Percentiles rank a stretch among this genome's conserved stretches.
Evolutionary conservation across 2,329 filamentous ascomycete species (phyloP).

Genomic region (Aschersonia sp.): DNA sequence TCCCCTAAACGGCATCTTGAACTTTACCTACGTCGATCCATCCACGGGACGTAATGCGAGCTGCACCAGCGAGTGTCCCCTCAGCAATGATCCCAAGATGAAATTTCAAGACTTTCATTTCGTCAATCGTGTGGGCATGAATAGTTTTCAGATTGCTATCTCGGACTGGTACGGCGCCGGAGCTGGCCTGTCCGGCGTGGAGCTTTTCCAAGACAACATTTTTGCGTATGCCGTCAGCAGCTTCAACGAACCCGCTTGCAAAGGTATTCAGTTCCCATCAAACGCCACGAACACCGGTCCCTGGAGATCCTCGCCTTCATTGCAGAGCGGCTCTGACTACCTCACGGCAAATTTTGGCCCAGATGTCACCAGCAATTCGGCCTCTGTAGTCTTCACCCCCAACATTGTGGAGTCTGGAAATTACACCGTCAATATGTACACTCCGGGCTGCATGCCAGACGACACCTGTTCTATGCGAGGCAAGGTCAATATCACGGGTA

Average conservation of each 20-base stretch:
- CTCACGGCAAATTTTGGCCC: conserved; percentile 51
- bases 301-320: conserved; percentile 57
- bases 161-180: conserved; percentile 76
- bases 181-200: conserved; percentile 71
- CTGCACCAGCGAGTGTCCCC: conserved; percentile 75
- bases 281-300: conserved; percentile 55
- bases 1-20: conserved; percentile 86
- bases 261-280: conserved; percentile 44
- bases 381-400: conserved; percentile 65
- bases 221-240: conserved; percentile 70
- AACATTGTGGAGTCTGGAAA: conserved; percentile 81
- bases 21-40: conserved; percentile 79
- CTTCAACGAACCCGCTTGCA: conserved; percentile 82
- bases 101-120: conserved; percentile 83
- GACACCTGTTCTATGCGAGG: conserved; percentile 63
- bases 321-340: conserved; percentile 60
- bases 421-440: conserved; percentile 84
- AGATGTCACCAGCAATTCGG: conserved; percentile 39
- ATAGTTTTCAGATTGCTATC: conserved; percentile 71
- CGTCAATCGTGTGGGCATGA: conserved; percentile 79
- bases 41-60: conserved; percentile 48
- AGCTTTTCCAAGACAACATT: conserved; percentile 76
- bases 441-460: conserved; percentile 77
- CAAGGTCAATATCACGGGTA: conserved; percentile 65
- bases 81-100: conserved; percentile 53